Percentiles rank a stretch among this genome's conserved stretches.
Evolutionary conservation across 2,329 filamentous ascomycete species (phyloP).

Genomic region (Aspergillus tamarii): DNA sequence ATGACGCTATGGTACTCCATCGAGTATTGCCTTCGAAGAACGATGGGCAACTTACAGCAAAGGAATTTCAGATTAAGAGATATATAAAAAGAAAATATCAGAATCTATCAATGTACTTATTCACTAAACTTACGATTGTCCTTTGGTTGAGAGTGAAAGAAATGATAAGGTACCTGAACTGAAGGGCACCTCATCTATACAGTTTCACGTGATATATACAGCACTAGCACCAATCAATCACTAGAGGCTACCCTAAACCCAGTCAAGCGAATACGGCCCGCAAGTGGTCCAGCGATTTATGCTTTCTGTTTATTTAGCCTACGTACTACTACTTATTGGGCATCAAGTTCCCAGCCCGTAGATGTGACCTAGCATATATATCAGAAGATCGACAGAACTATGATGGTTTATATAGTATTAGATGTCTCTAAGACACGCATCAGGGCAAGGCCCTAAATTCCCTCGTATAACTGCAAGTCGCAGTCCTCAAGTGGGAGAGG

Average conservation of each 20-base stretch:
- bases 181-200: neutral
- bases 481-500: neutral
- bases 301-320: neutral
- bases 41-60: neutral
- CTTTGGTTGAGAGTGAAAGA: neutral
- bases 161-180: neutral
- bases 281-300: neutral
- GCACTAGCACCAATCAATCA: neutral
- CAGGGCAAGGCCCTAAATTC: neutral
- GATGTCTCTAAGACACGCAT: neutral
- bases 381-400: neutral
- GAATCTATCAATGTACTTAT: neutral
- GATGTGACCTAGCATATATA: neutral
- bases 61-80: neutral
- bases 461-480: neutral
- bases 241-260: too few species aligned
- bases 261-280: neutral
- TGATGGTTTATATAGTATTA: neutral
- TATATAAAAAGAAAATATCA: neutral
- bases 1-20: constrained; percentile 19
- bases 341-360: neutral
- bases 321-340: neutral
- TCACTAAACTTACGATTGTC: neutral
- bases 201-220: neutral
- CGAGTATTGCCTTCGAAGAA: neutral